Percentiles rank a stretch among this genome's conserved stretches.
These are phyloP conservation scores for Typha latifolia DNA, from an alignment of 176 grass and related monocot genomes.

Conservation along the genomic window DNA sequence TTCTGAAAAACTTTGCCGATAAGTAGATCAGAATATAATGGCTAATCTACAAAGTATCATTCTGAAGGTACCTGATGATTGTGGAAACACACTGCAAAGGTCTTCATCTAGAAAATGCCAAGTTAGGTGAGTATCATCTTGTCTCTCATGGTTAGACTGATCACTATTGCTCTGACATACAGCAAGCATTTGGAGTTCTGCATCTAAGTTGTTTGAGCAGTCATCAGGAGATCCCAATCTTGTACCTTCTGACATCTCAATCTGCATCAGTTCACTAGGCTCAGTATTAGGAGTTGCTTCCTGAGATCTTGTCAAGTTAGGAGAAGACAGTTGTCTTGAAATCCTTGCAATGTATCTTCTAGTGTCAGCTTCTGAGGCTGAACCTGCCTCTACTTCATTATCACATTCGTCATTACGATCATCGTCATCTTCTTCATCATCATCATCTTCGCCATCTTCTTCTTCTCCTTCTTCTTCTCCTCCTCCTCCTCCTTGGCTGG, in stretches of 20 bases:
- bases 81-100: constrained; percentile 23
- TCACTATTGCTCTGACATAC: constrained; percentile 21
- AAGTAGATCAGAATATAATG: background rate
- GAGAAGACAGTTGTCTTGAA: background rate
- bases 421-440: constrained; percentile 13
- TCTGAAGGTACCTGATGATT: constrained; percentile 42
- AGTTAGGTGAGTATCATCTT: constrained; percentile 26
- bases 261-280: constrained; percentile 36
- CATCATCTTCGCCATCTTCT: background rate
- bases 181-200: constrained; percentile 30
- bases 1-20: no score
- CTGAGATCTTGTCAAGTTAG: background rate
- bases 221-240: constrained; percentile 33
- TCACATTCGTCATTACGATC: background rate
- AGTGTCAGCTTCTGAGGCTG: constrained; percentile 33
- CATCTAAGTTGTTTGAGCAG: constrained; percentile 44
- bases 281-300: constrained; percentile 7
- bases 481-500: constrained; percentile 1
- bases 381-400: constrained; percentile 20
- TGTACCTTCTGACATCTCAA: constrained; percentile 29
- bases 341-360: background rate
- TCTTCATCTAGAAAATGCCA: constrained; percentile 52
- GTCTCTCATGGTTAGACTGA: constrained; percentile 15
- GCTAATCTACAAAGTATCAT: background rate
- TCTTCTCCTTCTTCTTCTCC: background rate